Evolutionary conservation across 345 rosid species (phyloP), one percentile per base, ranked within the genome.

Genomic region (Eucalyptus caleyi): DNA sequence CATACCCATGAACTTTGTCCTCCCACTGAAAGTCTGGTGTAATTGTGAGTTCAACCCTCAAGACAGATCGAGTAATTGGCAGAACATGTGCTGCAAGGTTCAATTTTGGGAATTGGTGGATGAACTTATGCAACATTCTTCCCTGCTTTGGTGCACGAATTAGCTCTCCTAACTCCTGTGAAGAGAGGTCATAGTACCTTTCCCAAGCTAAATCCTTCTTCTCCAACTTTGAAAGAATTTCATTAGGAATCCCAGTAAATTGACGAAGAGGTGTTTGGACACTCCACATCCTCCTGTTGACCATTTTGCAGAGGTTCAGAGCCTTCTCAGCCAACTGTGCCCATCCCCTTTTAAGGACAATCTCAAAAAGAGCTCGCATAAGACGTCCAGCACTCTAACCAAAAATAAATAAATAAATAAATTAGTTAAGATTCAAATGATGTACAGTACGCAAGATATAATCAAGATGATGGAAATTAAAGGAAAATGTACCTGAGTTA

Each of bases 181-280:
- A 89, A 87, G 98, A 95, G 42, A 97, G 96, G 89, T 97, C 99
- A 91, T 97, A 97, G 90, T 95, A 97, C 92, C 99, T 95, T 89
- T 96, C 98, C 99, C 99, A 97, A n/a, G 97, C 94, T 94, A 97
- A 94, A 93, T 97, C 98, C 90, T 97, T 97, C 96, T 96, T 97
- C 95, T 96, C 99, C 94, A 97, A 92, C 93, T 95, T 97, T 94
- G 93, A 95, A 89, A 97, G 90, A 91, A 96, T 94, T 53, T 97
- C 98, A 92, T 95, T 95, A 32, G 97, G 96, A 90, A 97, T 95
- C 82, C 97, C 98, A 88, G 89, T 88, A 92, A 97, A 97, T 89
- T 97, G 99, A 24, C 98, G 97, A 87, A 97, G 97, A 11, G 98
- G 98, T 54, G 98, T 97, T 88, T 97, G 99, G 92, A 97, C 98